Conservation (phyloP, 164 flowering plant species). For the Warburgia ugandensis region DNA sequence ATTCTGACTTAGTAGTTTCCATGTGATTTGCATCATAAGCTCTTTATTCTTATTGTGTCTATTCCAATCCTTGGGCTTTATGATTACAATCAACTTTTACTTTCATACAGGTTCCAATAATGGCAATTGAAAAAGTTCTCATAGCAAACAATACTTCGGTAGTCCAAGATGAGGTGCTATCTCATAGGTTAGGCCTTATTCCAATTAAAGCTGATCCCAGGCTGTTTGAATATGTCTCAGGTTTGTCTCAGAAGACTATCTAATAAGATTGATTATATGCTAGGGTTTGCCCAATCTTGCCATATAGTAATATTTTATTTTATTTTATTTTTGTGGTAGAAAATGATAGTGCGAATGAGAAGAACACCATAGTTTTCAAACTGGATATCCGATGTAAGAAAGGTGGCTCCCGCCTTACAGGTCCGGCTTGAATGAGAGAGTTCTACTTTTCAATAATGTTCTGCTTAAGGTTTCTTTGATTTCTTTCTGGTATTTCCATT, state of each 20-base stretch:
- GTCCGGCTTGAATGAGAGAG: too few species aligned
- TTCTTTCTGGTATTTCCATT: too few species aligned
- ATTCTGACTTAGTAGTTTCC: too few species aligned
- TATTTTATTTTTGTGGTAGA: slow-evolving; percentile 33
- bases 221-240: slow-evolving; percentile 70
- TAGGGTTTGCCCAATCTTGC: too few species aligned
- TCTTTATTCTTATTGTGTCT: too few species aligned
- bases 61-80: too few species aligned
- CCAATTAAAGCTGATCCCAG: slow-evolving; percentile 82
- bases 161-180: slow-evolving; percentile 84
- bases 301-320: too few species aligned
- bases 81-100: too few species aligned
- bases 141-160: slow-evolving; percentile 81
- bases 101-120: slow-evolving; percentile 64
- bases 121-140: slow-evolving; percentile 92
- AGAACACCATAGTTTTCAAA: slow-evolving; percentile 82
- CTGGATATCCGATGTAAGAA: slow-evolving; percentile 58
- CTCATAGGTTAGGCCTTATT: slow-evolving; percentile 86
- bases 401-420: slow-evolving; percentile 42
- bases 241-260: slow-evolving; percentile 36
- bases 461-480: too few species aligned
- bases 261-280: too few species aligned
- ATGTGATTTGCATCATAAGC: too few species aligned
- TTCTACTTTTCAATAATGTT: too few species aligned
- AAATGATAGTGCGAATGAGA: slow-evolving; percentile 68